Percentiles rank a stretch among this genome's conserved stretches.
phyloP scores from a whole-genome alignment of 257 asterid species.

The Petunia axillaris region DNA sequence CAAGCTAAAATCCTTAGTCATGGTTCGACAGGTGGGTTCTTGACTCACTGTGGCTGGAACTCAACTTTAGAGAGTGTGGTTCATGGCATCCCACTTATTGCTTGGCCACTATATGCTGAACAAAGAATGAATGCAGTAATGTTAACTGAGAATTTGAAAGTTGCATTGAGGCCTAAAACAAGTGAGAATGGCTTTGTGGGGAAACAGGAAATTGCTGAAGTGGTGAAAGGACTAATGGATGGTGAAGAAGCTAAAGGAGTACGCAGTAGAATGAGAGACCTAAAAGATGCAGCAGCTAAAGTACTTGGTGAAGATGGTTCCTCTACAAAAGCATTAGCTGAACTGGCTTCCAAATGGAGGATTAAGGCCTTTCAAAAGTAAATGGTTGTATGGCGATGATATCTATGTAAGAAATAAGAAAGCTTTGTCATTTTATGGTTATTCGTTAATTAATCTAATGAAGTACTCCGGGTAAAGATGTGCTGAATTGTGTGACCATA shows the following conservation, averaged over 20 bases:
- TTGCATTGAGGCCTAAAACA: conserved; percentile 30
- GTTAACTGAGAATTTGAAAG: conserved; percentile 32
- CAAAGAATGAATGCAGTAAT: conserved; percentile 50
- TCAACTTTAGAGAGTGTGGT: conserved; percentile 49
- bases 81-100: conserved; percentile 49
- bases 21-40: conserved; percentile 43
- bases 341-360: conserved; percentile 26
- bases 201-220: conserved; percentile 26
- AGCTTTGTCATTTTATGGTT: no score
- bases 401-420: no score
- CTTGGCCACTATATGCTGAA: conserved; percentile 57
- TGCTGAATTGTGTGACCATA: no score
- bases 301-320: conserved; percentile 28
- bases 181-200: conserved; percentile 28
- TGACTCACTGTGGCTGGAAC: conserved; percentile 63
- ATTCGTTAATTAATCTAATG: no score
- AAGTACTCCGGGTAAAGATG: no score
- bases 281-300: conserved; percentile 31
- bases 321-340: conserved; percentile 21
- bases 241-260: conserved; percentile 37
- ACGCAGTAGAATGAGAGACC: conserved; percentile 24
- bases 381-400: no score
- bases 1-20: conserved; percentile 54
- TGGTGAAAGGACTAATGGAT: conserved; percentile 27
- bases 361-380: background rate